A percentile compares a stretch with the other conserved stretches of the same genome.
phyloP scores from a whole-genome alignment of 371 early-diverging fungal genomes.

The Mucor indicus region DNA sequence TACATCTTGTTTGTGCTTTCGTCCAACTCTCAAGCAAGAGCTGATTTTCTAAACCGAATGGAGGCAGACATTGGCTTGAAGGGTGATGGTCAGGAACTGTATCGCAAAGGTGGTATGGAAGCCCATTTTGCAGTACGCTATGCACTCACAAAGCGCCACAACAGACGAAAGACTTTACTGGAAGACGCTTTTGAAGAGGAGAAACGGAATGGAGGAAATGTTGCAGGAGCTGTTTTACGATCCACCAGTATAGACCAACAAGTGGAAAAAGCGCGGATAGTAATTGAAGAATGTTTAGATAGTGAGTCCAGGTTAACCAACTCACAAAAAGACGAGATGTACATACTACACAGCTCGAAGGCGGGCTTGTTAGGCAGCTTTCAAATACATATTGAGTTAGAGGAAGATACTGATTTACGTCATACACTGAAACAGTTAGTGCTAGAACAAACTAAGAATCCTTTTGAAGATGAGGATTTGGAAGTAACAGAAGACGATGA shows the following conservation, averaged over 20 bases:
- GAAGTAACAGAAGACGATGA: constrained; percentile 40
- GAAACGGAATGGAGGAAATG: constrained; percentile 19
- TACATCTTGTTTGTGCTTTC: constrained; percentile 43
- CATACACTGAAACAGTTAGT: constrained; percentile 21
- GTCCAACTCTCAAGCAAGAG: constrained; percentile 23
- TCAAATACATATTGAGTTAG: constrained; percentile 33
- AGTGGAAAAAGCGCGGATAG: constrained; percentile 30
- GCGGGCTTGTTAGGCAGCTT: constrained; percentile 34
- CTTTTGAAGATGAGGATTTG: constrained; percentile 45
- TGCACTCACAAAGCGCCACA: constrained; percentile 25
- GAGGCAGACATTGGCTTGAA: constrained; percentile 20
- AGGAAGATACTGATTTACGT: constrained; percentile 27
- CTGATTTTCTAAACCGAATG: constrained; percentile 20
- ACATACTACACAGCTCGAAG: constrained; percentile 46
- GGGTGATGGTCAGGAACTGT: constrained; percentile 27
- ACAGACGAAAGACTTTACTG: constrained; percentile 17
- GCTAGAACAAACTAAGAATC: constrained; percentile 36
- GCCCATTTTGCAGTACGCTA: constrained; percentile 42
- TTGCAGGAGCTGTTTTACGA: constrained; percentile 15
- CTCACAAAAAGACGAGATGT: constrained; percentile 51
- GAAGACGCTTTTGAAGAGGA: constrained; percentile 31
- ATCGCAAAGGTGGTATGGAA: constrained; percentile 37
- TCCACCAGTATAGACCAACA: background rate
- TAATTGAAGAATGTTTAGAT: constrained; percentile 43
- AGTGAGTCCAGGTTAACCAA: constrained; percentile 45